A percentile compares a stretch with the other conserved stretches of the same genome.
Conservation (phyloP, 768 basidiomycete species). For the Russula sp. region DNA sequence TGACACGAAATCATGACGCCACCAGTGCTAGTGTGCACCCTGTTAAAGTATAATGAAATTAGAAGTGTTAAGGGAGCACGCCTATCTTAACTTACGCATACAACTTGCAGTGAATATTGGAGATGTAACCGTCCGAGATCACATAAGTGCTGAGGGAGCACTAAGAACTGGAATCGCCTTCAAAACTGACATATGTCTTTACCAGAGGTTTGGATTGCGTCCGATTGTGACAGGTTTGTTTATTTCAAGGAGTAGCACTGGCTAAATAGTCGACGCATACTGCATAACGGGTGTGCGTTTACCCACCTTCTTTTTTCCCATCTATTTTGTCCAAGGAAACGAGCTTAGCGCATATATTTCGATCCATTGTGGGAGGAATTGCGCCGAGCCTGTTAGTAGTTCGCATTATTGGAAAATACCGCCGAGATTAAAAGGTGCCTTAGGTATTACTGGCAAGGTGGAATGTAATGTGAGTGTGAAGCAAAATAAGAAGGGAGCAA, state of each 20-base stretch:
- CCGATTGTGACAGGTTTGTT: slow-evolving; percentile 67
- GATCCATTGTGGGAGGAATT: neutral
- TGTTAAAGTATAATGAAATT: slow-evolving; percentile 34
- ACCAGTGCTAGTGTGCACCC: slow-evolving; percentile 66
- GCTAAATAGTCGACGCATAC: neutral
- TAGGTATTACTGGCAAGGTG: neutral
- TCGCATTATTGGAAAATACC: no score
- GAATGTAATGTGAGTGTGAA: neutral
- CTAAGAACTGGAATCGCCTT: neutral
- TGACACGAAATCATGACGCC: slow-evolving; percentile 78
- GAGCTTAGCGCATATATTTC: slow-evolving; percentile 67
- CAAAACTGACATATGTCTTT: slow-evolving; percentile 15
- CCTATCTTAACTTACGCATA: slow-evolving; percentile 58
- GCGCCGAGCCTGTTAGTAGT: neutral
- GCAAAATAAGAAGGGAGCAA: no score
- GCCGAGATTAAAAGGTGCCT: neutral
- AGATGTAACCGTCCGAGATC: slow-evolving; percentile 59
- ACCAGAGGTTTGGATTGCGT: slow-evolving; percentile 70
- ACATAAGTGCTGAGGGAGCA: slow-evolving; percentile 51
- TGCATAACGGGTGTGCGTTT: neutral
- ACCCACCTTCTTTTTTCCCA: slow-evolving; percentile 65
- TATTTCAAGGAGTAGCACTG: slow-evolving; percentile 60
- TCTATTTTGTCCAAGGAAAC: slow-evolving; percentile 49
- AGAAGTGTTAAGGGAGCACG: neutral
- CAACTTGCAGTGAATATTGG: slow-evolving; percentile 71